Evolutionary conservation across 768 basidiomycete genomes (phyloP).

Genomic region (Boletellus emodensis): DNA sequence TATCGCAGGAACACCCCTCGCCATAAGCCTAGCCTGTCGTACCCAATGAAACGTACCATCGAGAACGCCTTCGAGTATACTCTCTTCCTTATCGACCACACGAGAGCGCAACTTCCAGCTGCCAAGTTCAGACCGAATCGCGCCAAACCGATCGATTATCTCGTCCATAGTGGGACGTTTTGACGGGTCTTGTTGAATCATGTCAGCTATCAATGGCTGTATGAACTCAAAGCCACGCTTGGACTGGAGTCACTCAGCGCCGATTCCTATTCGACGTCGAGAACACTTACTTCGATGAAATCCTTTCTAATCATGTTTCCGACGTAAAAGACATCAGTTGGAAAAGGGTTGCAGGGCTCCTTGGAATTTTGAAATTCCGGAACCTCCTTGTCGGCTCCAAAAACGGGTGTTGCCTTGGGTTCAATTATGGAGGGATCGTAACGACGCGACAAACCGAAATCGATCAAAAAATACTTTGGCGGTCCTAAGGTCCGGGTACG

Average conservation of each 20-base stretch:
- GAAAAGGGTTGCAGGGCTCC: constrained; percentile 34
- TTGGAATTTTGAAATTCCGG: constrained; percentile 33
- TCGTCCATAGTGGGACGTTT: constrained; percentile 35
- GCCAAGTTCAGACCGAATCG: constrained; percentile 15
- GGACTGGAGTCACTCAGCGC: constrained; percentile 1
- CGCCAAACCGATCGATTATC: constrained; percentile 28
- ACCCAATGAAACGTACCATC: constrained; percentile 15
- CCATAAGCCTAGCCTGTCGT: constrained; percentile 9
- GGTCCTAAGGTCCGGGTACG: constrained; percentile 17
- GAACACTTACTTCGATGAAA: constrained; percentile 27
- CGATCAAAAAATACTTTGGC: constrained; percentile 13
- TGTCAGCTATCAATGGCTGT: constrained; percentile 28
- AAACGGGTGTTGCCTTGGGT: constrained; percentile 27
- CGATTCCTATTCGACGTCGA: neutral
- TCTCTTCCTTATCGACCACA: constrained; percentile 4
- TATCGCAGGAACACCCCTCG: constrained; percentile 13
- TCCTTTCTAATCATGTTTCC: constrained; percentile 35
- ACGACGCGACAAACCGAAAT: constrained; percentile 33
- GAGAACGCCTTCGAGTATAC: neutral
- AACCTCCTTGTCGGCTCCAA: constrained; percentile 39
- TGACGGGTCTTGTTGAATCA: constrained; percentile 32
- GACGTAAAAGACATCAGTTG: constrained; percentile 40
- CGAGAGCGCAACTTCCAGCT: constrained; percentile 26
- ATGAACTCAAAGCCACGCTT: constrained; percentile 27
- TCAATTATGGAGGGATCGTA: constrained; percentile 17